These are phyloP conservation scores for Chlamydomonas incerta DNA, from an alignment of 139 green algal genomes.

Conservation along the genomic window DNA sequence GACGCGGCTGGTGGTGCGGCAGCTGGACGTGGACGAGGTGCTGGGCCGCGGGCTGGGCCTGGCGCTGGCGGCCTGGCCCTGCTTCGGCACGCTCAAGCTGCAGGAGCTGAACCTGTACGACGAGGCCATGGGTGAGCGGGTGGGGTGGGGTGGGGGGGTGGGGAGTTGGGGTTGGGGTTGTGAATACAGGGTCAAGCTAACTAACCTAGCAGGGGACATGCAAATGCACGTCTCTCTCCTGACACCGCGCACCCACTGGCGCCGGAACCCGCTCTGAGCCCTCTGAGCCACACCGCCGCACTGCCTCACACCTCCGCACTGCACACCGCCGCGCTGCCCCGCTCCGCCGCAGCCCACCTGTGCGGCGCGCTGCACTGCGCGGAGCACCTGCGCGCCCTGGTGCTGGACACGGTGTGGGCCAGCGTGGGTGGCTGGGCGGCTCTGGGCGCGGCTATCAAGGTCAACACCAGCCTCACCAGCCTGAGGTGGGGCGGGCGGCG, in stretches of 20 bases:
- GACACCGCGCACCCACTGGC: not conserved
- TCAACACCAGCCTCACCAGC: constrained; percentile 15
- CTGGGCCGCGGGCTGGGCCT: constrained; percentile 4
- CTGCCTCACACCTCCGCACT: not conserved
- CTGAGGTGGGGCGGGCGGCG: not conserved
- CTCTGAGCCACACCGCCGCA: not conserved
- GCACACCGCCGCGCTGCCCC: too few relatives aligned
- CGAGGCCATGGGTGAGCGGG: constrained; percentile 20
- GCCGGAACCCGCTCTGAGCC: not conserved
- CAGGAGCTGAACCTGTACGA: constrained; percentile 52
- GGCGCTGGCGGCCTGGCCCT: constrained; percentile 42
- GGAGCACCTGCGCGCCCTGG: not conserved
- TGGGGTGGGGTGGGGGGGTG: not conserved
- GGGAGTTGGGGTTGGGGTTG: too few relatives aligned
- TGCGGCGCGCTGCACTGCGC: constrained; percentile 11
- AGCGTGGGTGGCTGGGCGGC: constrained; percentile 23
- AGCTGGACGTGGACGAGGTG: constrained; percentile 42
- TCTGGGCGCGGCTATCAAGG: constrained; percentile 28
- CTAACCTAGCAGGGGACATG: too few relatives aligned
- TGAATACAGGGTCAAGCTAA: too few relatives aligned
- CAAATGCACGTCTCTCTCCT: too few relatives aligned
- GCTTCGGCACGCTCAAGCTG: constrained; percentile 14
- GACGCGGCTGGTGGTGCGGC: not conserved
- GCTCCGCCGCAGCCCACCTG: not conserved
- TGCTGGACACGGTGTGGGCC: constrained; percentile 32